Base-by-base conservation (phyloP, 352 stramenopile genomes). In the Phytophthora hybrid region DNA sequence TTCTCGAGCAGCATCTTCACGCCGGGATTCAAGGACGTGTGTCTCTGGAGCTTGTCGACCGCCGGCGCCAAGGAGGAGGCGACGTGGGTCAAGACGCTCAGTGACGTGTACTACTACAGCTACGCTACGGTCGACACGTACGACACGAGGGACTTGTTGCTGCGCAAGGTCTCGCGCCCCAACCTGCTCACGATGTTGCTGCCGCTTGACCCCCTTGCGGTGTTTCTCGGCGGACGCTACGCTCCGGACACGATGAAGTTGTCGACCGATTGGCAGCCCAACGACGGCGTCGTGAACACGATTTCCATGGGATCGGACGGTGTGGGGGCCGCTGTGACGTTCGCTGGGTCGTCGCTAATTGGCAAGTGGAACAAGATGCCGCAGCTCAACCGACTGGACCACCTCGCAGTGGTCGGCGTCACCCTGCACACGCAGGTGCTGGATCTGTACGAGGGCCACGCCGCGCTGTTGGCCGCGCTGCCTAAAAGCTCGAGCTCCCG, bases 71-170 rank as follows among this genome's bases (percentile, higher is more conserved):
- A 74, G 18, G 83, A 90, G 59, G 83, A 90, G 49, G 80, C 66
- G 13, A 76, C 72, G 46, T 90, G 83, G 81, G 80, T 90, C 11
- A 73, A 73, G 54, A 91, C 82, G 51, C 73, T 89, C 4, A 63
- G 80, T 23, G 72, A 85, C 57, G 74, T 91, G 13, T 89, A 85
- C 71, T 89, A 91, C 75, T 91, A 81, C 58, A 89, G 79, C 63
- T 87, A 84, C 65, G 59, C 68, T 21, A 89, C 78, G 3, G 52
- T 78, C 10, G 80, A 88, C 68, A 87, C 80, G 59, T 84, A 76
- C 58, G 34, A 59, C 21, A 71, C 71, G 23, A 46, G 54, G 21
- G 71, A 89, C 53, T 63, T 79, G 34, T 49, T 82, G 1, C 56
- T 88, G 5, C 77, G 71, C 11, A 79, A 80, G 41, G 74, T 90